These are phyloP conservation scores for Umbelopsis isabellina DNA, from an alignment of 192 early-diverging fungal genomes.

Conservation along the genomic window DNA sequence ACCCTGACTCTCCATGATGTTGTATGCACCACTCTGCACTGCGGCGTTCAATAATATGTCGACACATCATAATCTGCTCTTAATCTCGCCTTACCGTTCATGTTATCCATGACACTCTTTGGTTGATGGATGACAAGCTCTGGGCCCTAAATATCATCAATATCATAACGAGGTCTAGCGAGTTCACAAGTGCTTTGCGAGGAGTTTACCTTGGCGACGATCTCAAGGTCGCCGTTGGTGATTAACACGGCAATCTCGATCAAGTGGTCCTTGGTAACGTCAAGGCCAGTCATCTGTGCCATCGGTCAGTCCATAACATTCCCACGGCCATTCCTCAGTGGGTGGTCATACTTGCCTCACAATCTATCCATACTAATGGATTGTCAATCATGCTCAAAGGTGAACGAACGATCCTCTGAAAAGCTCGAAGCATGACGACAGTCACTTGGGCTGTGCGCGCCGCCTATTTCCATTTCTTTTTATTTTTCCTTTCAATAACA, in stretches of 20 bases:
- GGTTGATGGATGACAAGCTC: constrained; percentile 76
- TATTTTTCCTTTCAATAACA: too few species aligned
- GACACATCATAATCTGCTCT: neutral
- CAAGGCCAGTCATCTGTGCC: constrained; percentile 78
- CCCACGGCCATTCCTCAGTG: neutral
- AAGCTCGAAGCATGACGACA: neutral
- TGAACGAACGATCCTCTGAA: neutral
- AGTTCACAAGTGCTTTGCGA: neutral
- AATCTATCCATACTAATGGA: constrained; percentile 86
- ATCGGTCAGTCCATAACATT: neutral
- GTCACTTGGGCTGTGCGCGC: too few species aligned
- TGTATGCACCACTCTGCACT: constrained; percentile 78
- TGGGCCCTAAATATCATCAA: constrained; percentile 51
- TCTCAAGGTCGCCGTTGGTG: constrained; percentile 86
- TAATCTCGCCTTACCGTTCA: constrained; percentile 58
- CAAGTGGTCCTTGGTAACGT: constrained; percentile 72
- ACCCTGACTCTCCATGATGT: constrained; percentile 86
- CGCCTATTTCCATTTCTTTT: too few species aligned
- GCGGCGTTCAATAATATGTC: neutral
- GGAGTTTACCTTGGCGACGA: constrained; percentile 67
- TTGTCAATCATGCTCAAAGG: constrained; percentile 38
- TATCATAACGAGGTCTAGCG: neutral
- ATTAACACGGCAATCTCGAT: constrained; percentile 91
- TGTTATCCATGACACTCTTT: constrained; percentile 75
- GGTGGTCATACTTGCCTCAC: constrained; percentile 51